Evolutionary conservation across 176 grass and related monocot species (phyloP), one percentile per base, ranked within the genome.

Genomic region (Tuctoria greenei): DNA sequence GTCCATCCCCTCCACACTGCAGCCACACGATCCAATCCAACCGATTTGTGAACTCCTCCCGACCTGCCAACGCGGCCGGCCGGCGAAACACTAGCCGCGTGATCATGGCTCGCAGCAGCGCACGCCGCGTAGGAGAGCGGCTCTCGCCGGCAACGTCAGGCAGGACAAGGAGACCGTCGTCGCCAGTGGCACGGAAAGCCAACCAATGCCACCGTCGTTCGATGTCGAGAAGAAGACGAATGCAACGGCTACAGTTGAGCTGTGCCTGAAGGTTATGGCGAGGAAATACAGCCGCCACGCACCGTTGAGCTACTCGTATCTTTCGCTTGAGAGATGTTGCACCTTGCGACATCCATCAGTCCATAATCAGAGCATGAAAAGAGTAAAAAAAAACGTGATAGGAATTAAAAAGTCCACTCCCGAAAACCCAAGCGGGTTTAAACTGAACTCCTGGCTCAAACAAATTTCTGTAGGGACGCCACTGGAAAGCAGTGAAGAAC

Each of bases 241-340:
- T 54, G 59, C 75, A 17, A 17, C 14, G 69, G 35, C 64, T 74
- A 5, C 45, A 0, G 57, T 75, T 56, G 0, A 97, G 76, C 60
- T 89, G 78, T 89, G 78, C 18, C 66, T 91, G 40, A 84, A 86
- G 81, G 37, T 91, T 56, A 69, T 91, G 3, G 63, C 57, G 15
- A 76, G 51, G 27, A 83, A 38, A 64, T 35, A 31, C n/a, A n/a
- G n/a, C n/a, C 7, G 11, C 20, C 2, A 8, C 62, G 20, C 67
- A 6, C 18, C 5, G 4, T 3, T 57, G 47, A 77, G 46, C 0
- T 6, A 21, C 23, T 25, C 39, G 39, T 15, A 46, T 15, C 4
- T 4, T 13, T 46, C 31, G 31, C 31, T 31, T n/a, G n/a, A n/a
- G n/a, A n/a, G n/a, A n/a, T n/a, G n/a, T n/a, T n/a, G n/a, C n/a